These are phyloP conservation scores for Blakeslea trispora DNA, from an alignment of 371 early-diverging fungal species.

Conservation along the genomic window DNA sequence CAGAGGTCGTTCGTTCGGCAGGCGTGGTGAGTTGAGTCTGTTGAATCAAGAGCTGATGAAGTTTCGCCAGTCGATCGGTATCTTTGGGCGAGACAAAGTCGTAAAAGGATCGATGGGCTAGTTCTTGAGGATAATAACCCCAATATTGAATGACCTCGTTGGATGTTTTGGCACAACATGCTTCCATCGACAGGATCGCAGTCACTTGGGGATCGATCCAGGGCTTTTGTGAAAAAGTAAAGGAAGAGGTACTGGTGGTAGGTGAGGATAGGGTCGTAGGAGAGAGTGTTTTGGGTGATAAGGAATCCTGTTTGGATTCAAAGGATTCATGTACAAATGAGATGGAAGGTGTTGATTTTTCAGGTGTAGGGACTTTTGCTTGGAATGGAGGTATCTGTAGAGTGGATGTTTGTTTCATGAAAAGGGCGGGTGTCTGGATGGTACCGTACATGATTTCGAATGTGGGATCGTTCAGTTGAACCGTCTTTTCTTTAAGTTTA, in stretches of 20 bases:
- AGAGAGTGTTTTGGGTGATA: no score
- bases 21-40: constrained; percentile 22
- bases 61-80: constrained; percentile 39
- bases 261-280: not conserved
- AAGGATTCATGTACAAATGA: constrained; percentile 26
- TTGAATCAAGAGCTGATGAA: constrained; percentile 42
- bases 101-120: constrained; percentile 59
- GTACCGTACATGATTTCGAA: constrained; percentile 29
- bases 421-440: constrained; percentile 25
- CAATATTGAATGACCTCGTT: constrained; percentile 54
- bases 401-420: constrained; percentile 11
- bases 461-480: constrained; percentile 18
- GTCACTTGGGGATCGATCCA: constrained; percentile 22
- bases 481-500: constrained; percentile 60
- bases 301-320: no score
- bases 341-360: constrained; percentile 11
- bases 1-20: constrained; percentile 51
- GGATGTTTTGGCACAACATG: constrained; percentile 60
- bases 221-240: not conserved
- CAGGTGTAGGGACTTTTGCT: constrained; percentile 1
- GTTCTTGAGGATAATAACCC: constrained; percentile 62
- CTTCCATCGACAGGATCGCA: constrained; percentile 53
- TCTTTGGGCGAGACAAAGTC: constrained; percentile 54
- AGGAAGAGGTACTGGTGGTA: not conserved
- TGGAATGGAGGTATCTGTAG: constrained; percentile 13